These are phyloP conservation scores for Penicillium sp. DNA, from an alignment of 2,329 filamentous ascomycete species.

Conservation along the genomic window DNA sequence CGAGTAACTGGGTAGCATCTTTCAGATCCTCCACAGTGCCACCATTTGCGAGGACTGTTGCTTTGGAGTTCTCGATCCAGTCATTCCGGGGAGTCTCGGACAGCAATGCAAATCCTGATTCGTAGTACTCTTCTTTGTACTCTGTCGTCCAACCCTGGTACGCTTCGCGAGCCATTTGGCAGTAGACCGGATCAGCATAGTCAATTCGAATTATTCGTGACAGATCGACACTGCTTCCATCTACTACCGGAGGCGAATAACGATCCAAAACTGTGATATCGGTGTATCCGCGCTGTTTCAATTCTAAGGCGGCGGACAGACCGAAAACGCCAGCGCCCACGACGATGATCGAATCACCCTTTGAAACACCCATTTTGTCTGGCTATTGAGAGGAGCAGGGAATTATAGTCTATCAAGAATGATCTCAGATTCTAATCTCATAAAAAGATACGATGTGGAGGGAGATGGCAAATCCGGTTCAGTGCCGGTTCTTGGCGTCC, in stretches of 20 bases:
- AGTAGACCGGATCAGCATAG: constrained; percentile 75
- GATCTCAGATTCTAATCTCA: background rate
- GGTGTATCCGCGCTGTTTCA: constrained; percentile 58
- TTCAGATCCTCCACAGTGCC: constrained; percentile 40
- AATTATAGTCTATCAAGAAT: background rate
- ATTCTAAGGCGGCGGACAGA: constrained; percentile 57
- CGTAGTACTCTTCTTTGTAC: constrained; percentile 29
- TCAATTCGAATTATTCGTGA: constrained; percentile 66
- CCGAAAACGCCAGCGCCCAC: constrained; percentile 25
- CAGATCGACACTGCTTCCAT: constrained; percentile 56
- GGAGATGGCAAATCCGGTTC: constrained; percentile 4
- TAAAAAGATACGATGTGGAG: background rate
- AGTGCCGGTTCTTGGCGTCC: constrained; percentile 16
- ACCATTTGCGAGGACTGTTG: constrained; percentile 40
- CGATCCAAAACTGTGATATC: constrained; percentile 57
- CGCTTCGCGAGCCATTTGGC: constrained; percentile 66
- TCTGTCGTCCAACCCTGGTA: constrained; percentile 63
- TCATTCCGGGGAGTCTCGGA: constrained; percentile 26
- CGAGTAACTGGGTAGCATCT: constrained; percentile 32
- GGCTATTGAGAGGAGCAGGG: background rate
- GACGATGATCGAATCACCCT: constrained; percentile 58
- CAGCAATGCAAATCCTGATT: constrained; percentile 31
- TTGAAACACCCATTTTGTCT: constrained; percentile 22
- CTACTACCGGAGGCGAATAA: constrained; percentile 53
- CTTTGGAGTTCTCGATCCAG: constrained; percentile 29